Evolutionary conservation across 352 stramenopile species (phyloP), one percentile per base, ranked within the genome.

Genomic region (Pythium plurisporium): DNA sequence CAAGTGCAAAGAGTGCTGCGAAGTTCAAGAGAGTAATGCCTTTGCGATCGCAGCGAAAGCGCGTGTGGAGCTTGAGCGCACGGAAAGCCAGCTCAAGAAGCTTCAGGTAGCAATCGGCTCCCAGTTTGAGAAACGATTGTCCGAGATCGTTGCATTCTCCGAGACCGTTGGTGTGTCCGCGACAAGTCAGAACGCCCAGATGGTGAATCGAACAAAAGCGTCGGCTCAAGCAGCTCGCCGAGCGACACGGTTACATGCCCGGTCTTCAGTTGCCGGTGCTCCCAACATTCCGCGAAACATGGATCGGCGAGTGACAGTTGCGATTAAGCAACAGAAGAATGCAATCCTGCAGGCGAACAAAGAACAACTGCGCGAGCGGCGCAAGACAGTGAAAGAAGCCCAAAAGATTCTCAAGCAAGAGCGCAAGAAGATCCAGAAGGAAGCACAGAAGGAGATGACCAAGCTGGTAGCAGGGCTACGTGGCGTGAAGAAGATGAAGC

Each of bases 81-180:
- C 79, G 0, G 76, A 89, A 51, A 67, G 44, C 15, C 76, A 89
- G 51, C 64, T 89, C 7, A 74, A 74, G 59, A 85, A 85, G 46
- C 54, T 87, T 26, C 72, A 77, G 23, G 56, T 63, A 4, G 76
- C 74, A 17, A 86, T 89, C n/a, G 68, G 65, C 8, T 66, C 72
- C 9, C 72, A 89, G 46, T 89, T 85, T 45, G 70, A 89, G 10
- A 67, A 67, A 1, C 76, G 76, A 4, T 48, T 86, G 7, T 71
- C 72, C 0, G 78, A 86, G 52, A 73, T 70, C 2, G 62, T 85
- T 22, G 62, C 48, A 22, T 47, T 72, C 14, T 67, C 73, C 6
- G 62, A 73, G 2, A 63, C 37, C 58, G 62, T 47, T 43, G 62
- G 44, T 59, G 60, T 27, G 49, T 67, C 43, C 4, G 69, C 41